Evolutionary conservation across 2,329 filamentous ascomycete species (phyloP).

Genomic region (Fusarium sterilihyphosum): DNA sequence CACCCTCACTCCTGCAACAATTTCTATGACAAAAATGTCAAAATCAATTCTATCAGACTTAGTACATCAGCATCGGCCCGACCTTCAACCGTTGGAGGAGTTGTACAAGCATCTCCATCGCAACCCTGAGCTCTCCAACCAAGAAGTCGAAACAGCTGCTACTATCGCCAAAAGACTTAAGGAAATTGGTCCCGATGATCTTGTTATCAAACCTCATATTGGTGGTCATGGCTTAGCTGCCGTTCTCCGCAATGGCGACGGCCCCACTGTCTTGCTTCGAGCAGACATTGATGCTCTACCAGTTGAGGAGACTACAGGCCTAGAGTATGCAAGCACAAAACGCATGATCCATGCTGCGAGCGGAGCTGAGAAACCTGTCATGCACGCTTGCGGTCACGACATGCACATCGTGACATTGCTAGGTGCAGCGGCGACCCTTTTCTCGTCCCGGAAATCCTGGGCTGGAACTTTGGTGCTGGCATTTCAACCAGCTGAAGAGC

Average conservation of each 20-base stretch:
- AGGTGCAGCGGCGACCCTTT: constrained; percentile 63
- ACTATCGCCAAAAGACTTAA: constrained; percentile 55
- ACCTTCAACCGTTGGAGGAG: constrained; percentile 1
- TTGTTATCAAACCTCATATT: constrained; percentile 58
- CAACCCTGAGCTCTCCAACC: constrained; percentile 67
- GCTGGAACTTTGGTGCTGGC: constrained; percentile 69
- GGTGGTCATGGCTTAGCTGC: constrained; percentile 69
- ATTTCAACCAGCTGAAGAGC: constrained; percentile 76
- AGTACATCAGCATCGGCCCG: constrained; percentile 3
- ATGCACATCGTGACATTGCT: constrained; percentile 70
- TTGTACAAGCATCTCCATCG: constrained; percentile 67
- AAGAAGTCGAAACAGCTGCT: constrained; percentile 63
- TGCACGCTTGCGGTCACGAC: constrained; percentile 77
- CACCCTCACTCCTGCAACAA: fast-evolving
- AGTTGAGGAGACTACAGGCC: constrained; percentile 63
- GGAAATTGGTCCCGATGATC: neutral
- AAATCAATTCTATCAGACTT: neutral
- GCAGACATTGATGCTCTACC: constrained; percentile 72
- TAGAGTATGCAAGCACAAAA: constrained; percentile 61
- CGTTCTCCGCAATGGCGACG: constrained; percentile 64
- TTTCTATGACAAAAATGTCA: neutral
- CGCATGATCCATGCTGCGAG: neutral
- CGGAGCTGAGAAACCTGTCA: constrained; percentile 58
- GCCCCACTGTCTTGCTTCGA: constrained; percentile 65
- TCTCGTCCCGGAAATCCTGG: constrained; percentile 59